phyloP scores from a whole-genome alignment of 345 rosid genomes.

The Lepidium sativum region DNA sequence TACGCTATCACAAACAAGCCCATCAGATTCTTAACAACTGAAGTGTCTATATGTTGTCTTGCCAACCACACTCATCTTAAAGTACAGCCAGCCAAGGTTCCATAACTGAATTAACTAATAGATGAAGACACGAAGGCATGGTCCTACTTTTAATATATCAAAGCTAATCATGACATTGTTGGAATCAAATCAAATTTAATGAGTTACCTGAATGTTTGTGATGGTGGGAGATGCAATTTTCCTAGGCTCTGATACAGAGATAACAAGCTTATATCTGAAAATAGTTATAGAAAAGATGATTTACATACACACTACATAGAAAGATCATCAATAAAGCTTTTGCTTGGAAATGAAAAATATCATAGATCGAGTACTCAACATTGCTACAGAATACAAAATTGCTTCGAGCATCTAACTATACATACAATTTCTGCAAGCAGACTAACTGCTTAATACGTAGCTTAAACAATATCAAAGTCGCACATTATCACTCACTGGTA shows the following conservation, averaged over 20 bases:
- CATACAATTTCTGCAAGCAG: neutral
- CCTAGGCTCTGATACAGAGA: constrained; percentile 72
- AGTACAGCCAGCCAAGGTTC: constrained; percentile 2
- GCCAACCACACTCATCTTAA: constrained; percentile 3
- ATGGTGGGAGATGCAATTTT: constrained; percentile 71
- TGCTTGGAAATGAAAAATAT: neutral
- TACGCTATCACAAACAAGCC: constrained; percentile 1
- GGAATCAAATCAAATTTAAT: neutral
- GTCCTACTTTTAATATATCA: neutral
- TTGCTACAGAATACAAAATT: neutral
- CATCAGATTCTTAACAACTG: neutral
- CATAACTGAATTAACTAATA: constrained; percentile 5
- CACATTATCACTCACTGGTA: neutral
- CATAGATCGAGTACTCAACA: neutral
- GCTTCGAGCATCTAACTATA: constrained; percentile 1
- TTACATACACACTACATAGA: neutral
- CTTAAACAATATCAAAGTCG: constrained; percentile 4
- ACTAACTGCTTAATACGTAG: neutral
- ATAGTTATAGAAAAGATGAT: constrained; percentile 9
- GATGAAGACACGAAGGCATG: neutral
- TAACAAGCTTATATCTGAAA: constrained; percentile 82
- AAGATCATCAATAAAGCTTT: neutral
- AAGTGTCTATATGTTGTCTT: constrained; percentile 1
- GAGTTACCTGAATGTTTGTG: constrained; percentile 75
- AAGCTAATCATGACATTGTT: neutral